A percentile compares a stretch with the other conserved stretches of the same genome.
Conservation (phyloP, 805 yeast genomes). For the Metschnikowia dekortorum region DNA sequence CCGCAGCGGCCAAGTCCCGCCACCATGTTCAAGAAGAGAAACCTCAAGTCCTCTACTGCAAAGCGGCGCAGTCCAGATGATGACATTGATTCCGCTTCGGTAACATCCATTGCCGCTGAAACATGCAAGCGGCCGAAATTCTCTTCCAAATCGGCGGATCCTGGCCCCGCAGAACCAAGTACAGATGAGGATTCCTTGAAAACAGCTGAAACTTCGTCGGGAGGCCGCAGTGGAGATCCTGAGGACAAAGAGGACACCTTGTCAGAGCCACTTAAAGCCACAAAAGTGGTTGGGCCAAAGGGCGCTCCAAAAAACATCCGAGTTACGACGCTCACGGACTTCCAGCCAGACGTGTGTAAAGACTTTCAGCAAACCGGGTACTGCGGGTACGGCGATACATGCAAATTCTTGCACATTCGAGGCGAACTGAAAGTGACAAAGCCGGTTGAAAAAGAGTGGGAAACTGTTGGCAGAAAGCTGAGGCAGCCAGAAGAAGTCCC, state of each 20-base stretch:
- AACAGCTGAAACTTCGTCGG: not conserved
- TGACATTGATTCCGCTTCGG: not conserved
- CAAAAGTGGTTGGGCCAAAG: slow-evolving; percentile 18
- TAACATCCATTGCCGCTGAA: not conserved
- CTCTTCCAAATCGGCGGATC: not conserved
- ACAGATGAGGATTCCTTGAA: not conserved
- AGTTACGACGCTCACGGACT: slow-evolving; percentile 71
- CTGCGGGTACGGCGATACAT: slow-evolving; percentile 96
- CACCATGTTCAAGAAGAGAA: slow-evolving; percentile 17
- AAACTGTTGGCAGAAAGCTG: slow-evolving; percentile 28
- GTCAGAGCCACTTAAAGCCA: not conserved
- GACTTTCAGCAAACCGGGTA: slow-evolving; percentile 88
- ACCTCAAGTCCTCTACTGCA: slow-evolving; percentile 5
- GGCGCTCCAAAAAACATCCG: slow-evolving; percentile 42
- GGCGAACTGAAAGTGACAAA: slow-evolving; percentile 76
- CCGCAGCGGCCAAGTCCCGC: not conserved
- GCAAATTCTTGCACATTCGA: slow-evolving; percentile 88
- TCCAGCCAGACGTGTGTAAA: slow-evolving; percentile 91
- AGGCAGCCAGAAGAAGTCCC: slow-evolving; percentile 31
- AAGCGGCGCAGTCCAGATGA: slow-evolving; percentile 6
- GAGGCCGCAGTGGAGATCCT: slow-evolving; percentile 1
- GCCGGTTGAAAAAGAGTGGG: slow-evolving; percentile 71
- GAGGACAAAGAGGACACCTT: not conserved
- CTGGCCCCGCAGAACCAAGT: not conserved
- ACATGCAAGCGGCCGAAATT: not conserved